Evolutionary conservation across 768 basidiomycete species (phyloP).

Genomic region (Auriscalpium vulgare): DNA sequence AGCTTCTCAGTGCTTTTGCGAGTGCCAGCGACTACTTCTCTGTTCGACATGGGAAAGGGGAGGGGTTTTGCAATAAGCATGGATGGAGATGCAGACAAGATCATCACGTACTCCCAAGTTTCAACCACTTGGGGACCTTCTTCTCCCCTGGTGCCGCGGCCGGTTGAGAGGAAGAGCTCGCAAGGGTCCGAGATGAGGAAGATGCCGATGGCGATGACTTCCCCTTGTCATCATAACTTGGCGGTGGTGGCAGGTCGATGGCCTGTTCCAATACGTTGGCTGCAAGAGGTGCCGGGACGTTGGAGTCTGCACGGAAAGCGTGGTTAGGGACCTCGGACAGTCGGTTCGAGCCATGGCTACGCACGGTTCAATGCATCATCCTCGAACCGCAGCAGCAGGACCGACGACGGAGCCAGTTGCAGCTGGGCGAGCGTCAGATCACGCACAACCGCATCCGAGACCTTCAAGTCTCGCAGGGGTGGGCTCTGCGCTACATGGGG

Average conservation of each 20-base stretch:
- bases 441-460: constrained; percentile 67
- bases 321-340: neutral
- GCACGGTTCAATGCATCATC: constrained; percentile 65
- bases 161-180: constrained; percentile 2
- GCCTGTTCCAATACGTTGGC: constrained; percentile 48
- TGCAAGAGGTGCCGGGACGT: constrained; percentile 57
- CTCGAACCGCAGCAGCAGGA: constrained; percentile 70
- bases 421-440: constrained; percentile 62
- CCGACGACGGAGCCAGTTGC: constrained; percentile 70
- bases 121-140: constrained; percentile 78
- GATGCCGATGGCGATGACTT: constrained; percentile 4
- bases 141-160: constrained; percentile 26
- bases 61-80: neutral
- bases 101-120: constrained; percentile 33
- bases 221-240: constrained; percentile 22
- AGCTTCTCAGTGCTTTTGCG: too few relatives aligned
- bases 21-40: constrained; percentile 6
- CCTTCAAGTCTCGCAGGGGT: constrained; percentile 76
- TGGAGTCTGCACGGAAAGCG: constrained; percentile 32
- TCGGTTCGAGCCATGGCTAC: constrained; percentile 10
- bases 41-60: neutral
- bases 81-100: neutral
- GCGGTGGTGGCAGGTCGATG: constrained; percentile 59
- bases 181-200: constrained; percentile 1
- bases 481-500: constrained; percentile 59